These are phyloP conservation scores for Dictyostelium purpureum DNA, from an alignment of 78 protist species.

Conservation along the genomic window DNA sequence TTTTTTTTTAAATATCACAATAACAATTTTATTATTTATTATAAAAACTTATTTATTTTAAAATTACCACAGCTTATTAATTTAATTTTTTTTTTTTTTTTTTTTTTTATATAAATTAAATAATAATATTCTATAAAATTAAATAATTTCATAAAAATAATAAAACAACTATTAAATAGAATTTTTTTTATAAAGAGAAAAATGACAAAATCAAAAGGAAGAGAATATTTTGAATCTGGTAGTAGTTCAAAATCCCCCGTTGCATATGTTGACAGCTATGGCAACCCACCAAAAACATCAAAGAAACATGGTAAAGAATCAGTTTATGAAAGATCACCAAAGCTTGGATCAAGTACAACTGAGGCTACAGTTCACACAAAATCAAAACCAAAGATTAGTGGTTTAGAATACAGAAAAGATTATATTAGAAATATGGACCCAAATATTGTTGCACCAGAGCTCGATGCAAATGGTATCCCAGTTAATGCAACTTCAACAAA, in stretches of 20 bases:
- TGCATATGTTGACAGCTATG: not conserved
- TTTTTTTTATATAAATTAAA: too few species aligned
- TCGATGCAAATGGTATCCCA: constrained; percentile 58
- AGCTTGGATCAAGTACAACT: not conserved
- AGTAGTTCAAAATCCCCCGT: not conserved
- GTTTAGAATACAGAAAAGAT: constrained; percentile 36
- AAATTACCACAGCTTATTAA: too few species aligned
- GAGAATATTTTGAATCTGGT: not conserved
- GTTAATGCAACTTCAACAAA: constrained; percentile 6
- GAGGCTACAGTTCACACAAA: not conserved
- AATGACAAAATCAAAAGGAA: constrained; percentile 24
- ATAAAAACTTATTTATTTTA: too few species aligned
- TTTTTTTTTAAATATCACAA: too few species aligned
- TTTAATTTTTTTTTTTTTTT: too few species aligned
- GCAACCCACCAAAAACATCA: not conserved
- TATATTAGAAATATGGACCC: not conserved
- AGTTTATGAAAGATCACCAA: constrained; percentile 4
- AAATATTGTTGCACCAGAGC: not conserved
- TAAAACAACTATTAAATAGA: too few species aligned
- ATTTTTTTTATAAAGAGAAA: too few species aligned
- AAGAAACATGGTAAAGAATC: not conserved
- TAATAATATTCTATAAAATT: too few species aligned
- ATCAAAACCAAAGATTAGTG: constrained; percentile 14
- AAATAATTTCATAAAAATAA: too few species aligned
- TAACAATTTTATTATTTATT: too few species aligned